Evolutionary conservation across 2,329 filamentous ascomycete genomes (phyloP).

Genomic region (Bretziella fagacearum): DNA sequence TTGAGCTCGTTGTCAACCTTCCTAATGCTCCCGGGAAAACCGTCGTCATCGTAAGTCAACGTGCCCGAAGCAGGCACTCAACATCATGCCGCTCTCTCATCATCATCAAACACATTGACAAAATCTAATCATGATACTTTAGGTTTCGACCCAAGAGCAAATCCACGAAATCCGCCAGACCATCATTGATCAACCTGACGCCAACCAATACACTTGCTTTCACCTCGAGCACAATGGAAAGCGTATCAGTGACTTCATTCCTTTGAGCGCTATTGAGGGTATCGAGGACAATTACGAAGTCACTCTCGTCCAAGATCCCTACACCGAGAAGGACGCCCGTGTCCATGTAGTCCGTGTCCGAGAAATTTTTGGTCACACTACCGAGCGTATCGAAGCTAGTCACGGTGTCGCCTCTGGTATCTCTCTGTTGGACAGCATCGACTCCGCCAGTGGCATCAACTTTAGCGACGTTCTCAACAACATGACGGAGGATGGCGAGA

Average conservation of each 20-base stretch:
- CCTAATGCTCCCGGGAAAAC: conserved; percentile 11
- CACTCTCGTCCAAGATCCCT: conserved; percentile 76
- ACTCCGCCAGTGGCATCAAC: conserved; percentile 26
- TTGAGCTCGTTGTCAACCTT: conserved; percentile 13
- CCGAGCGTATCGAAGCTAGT: conserved; percentile 70
- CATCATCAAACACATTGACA: conserved; percentile 12
- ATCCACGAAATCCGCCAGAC: conserved; percentile 95
- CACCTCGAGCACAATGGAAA: conserved; percentile 82
- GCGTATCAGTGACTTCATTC: conserved; percentile 87
- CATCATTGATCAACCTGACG: conserved; percentile 80
- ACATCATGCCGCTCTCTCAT: no score
- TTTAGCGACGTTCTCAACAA: conserved; percentile 7
- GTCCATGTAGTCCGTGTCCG: conserved; percentile 84
- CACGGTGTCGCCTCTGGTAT: conserved; percentile 73
- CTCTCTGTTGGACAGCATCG: conserved; percentile 71
- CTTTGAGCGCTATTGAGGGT: conserved; percentile 74
- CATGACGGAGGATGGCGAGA: background rate
- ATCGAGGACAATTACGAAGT: conserved; percentile 64
- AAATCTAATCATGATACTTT: conserved; percentile 13
- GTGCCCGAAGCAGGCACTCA: conserved; percentile 18
- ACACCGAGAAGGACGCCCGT: conserved; percentile 94
- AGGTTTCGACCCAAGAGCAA: conserved; percentile 88
- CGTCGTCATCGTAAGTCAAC: conserved; percentile 9
- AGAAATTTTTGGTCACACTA: conserved; percentile 83
- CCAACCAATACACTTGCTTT: conserved; percentile 97